Evolutionary conservation across 164 flowering plant species (phyloP), one percentile per base, ranked within the genome.

Genomic region (Warburgia ugandensis): DNA sequence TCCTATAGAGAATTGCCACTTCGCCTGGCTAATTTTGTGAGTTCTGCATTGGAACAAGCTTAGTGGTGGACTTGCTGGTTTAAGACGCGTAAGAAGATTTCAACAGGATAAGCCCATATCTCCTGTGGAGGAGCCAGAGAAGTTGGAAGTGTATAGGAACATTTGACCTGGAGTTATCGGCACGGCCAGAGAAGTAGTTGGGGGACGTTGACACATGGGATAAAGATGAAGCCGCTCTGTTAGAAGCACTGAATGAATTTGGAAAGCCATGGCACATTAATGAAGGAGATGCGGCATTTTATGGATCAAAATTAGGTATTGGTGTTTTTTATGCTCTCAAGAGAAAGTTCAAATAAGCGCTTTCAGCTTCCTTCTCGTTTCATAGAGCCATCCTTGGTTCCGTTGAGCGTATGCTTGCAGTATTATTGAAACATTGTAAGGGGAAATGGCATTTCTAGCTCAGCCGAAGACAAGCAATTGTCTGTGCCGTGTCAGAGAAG

Each of bases 251-350:
- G 52, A 66, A 94, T 64, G 88, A 86, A 63, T 84, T 75, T 77
- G 94, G 88, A 19, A 84, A 74, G 67, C 84, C 84, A 2, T 94
- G 99, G 99, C 67, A 94, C 97, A 66, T 89, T 40, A 80, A 94
- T 70, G 95, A 86, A 75, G 99, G 78, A 35, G 97, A 94, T 73
- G 99, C 97, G 53, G 99, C 99, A 63, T 94, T 94, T 74, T 94
- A 94, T 69, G 99, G 99, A 46, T 97, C 99, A 44, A 94, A 94
- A 52, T 89, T 94, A 54, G 99, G 89, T 60, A 89, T 94, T 58
- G 77, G 84, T 59, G 96, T 94, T 39, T 86, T 94, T 56, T 95
- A 89, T 71, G 97, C 99, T 41, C 63, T 89, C 52, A 89, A 79
- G 52, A 86, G 99, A 67, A 94, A 89, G 56, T 89, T 82, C 54